A percentile compares a stretch with the other conserved stretches of the same genome.
phyloP scores from a whole-genome alignment of 1,284 basidiomycete species.

The Sporisorium reilianum region DNA sequence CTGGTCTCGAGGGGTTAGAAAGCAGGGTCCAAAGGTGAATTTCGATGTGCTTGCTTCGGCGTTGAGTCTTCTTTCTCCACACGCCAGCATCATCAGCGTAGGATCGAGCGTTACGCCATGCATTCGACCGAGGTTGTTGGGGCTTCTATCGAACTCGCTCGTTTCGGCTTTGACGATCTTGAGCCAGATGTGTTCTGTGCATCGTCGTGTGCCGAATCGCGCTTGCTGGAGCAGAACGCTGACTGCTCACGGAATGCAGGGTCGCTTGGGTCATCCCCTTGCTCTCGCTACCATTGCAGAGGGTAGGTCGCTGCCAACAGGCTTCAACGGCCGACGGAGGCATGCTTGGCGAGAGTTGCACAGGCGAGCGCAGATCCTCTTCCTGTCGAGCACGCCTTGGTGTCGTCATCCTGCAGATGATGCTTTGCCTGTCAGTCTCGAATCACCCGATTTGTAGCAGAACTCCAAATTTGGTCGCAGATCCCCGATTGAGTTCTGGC shows the following conservation, averaged over 20 bases:
- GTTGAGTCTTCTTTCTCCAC: too few relatives aligned
- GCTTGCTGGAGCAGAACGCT: neutral
- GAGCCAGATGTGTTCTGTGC: neutral
- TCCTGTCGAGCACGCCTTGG: neutral
- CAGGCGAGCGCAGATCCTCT: neutral
- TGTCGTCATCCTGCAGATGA: constrained; percentile 11
- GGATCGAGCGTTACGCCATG: too few relatives aligned
- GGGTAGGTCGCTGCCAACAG: neutral
- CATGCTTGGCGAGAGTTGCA: too few relatives aligned
- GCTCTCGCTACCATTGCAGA: neutral
- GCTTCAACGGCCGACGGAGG: too few relatives aligned
- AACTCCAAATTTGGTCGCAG: neutral
- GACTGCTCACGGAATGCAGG: neutral
- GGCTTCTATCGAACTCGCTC: neutral
- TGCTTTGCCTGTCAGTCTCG: too few relatives aligned
- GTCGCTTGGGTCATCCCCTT: neutral
- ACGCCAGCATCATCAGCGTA: too few relatives aligned
- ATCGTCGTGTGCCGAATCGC: neutral
- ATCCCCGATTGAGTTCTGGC: neutral
- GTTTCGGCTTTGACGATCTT: constrained; percentile 2
- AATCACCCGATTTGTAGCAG: too few relatives aligned
- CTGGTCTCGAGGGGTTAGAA: neutral
- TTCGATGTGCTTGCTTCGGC: neutral
- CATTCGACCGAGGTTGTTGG: too few relatives aligned
- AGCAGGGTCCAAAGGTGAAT: neutral